These are phyloP conservation scores for Nepenthes alata DNA, from an alignment of 179 eudicot species.

Conservation along the genomic window DNA sequence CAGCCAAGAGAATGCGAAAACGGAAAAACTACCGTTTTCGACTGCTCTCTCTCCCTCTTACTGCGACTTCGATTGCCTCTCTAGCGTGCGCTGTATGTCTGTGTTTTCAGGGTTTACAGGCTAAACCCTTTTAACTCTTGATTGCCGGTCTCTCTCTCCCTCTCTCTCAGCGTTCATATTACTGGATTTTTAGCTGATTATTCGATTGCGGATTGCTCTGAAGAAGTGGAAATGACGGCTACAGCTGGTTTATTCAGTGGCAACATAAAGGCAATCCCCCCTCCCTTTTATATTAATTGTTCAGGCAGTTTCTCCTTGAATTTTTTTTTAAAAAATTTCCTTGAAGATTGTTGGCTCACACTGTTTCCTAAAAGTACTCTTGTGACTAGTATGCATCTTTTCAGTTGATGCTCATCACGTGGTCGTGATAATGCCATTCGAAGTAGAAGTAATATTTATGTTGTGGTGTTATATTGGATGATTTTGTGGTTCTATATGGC, in stretches of 20 bases:
- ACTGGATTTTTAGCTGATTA: neutral
- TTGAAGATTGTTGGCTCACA: neutral
- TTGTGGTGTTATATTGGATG: neutral
- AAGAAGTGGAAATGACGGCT: conserved; percentile 14
- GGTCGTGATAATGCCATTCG: conserved; percentile 20
- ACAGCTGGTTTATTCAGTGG: conserved; percentile 21
- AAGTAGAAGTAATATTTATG: neutral
- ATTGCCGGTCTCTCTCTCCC: too few species aligned
- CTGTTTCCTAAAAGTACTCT: neutral
- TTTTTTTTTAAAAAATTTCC: too few species aligned
- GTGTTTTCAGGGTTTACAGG: too few species aligned
- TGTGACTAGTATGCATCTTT: neutral
- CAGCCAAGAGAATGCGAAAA: too few species aligned
- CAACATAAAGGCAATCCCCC: conserved; percentile 20
- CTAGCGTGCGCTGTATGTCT: too few species aligned
- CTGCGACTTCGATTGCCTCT: too few species aligned
- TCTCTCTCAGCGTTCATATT: too few species aligned
- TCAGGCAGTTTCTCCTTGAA: neutral
- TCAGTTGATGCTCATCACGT: conserved; percentile 5
- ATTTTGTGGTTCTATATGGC: neutral
- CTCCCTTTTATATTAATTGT: neutral
- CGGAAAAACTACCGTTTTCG: too few species aligned
- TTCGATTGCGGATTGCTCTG: neutral
- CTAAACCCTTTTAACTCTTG: too few species aligned
- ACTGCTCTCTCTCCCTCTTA: too few species aligned